phyloP scores from a whole-genome alignment of 106 monocot species.

The Ottelia alismoides region DNA sequence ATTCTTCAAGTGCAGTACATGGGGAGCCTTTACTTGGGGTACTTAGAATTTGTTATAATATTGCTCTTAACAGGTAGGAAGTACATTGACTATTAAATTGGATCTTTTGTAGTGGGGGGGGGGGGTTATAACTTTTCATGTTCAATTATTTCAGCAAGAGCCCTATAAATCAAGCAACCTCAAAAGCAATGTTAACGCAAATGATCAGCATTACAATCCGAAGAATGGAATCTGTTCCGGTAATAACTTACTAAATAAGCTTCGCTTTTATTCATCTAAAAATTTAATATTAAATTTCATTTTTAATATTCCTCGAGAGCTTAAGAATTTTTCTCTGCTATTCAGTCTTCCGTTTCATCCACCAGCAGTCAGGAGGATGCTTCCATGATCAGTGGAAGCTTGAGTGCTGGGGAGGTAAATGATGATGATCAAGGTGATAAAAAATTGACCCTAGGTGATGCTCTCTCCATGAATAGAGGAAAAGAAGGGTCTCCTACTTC shows the following conservation, averaged over 20 bases:
- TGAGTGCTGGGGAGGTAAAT: slow-evolving; percentile 45
- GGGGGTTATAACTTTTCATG: neutral
- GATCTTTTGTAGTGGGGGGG: slow-evolving; percentile 1
- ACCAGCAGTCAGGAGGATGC: slow-evolving; percentile 10
- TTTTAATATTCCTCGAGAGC: neutral
- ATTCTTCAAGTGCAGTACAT: slow-evolving; percentile 45
- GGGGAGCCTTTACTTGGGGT: slow-evolving; percentile 84
- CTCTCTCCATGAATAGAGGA: slow-evolving; percentile 36
- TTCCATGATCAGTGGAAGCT: slow-evolving; percentile 19
- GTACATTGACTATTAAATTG: slow-evolving; percentile 1
- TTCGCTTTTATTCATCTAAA: neutral
- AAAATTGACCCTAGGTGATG: slow-evolving; percentile 60
- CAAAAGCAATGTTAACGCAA: slow-evolving; percentile 97
- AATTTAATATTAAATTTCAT: neutral
- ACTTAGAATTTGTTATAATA: slow-evolving; percentile 88
- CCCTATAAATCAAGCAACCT: slow-evolving; percentile 90
- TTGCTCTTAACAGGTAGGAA: slow-evolving; percentile 88
- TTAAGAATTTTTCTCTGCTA: neutral
- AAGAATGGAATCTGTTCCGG: slow-evolving; percentile 92
- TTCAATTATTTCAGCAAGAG: slow-evolving; percentile 68
- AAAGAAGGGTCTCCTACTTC: slow-evolving; percentile 51
- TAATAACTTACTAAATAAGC: slow-evolving; percentile 4
- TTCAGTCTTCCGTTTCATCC: slow-evolving; percentile 26
- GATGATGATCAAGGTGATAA: slow-evolving; percentile 44
- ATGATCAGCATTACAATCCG: slow-evolving; percentile 87